Evolutionary conservation across 352 stramenopile genomes (phyloP), one percentile per base, ranked within the genome.

Genomic region (Peronospora farinosa): DNA sequence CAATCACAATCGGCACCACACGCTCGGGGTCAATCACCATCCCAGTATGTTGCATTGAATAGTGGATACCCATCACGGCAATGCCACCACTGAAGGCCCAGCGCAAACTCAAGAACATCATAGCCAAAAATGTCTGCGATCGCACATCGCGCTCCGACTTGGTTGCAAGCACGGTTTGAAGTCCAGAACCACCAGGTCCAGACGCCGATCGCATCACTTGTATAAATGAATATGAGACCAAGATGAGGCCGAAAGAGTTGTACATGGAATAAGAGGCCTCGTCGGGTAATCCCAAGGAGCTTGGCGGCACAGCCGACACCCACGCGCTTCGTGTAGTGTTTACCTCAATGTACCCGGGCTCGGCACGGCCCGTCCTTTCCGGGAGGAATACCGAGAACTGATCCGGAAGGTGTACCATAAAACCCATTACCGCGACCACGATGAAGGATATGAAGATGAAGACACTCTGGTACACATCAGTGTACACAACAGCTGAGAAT

Each of bases 371-470:
- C 36, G 62, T 57, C 48, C 74, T 73, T 4, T 44, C 52, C 0
- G 77, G 77, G 5, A 91, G 23, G 40, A 86, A 91, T 7, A 91
- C 69, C 0, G 68, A 66, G 19, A 91, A 88, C 0, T 57, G 47
- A 0, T 67, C 52, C 2, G 80, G 80, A 5, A 91, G 49, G 2
- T 76, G 62, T 7, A 78, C 55, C 46, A 68, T 63, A n/a, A 84
- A 65, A 10, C 77, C 77, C 69, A 86, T 77, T 7, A 64, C 44
- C 2, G 60, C 72, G 7, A 91, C 75, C 43, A 86, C 72, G 15
- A 74, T 39, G 44, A 90, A 90, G 3, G 79, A 88, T 36, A 67
- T 60, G 53, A 87, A 90, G 59, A 90, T 88, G 47, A 90, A 90
- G 19, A 88, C 19, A 31, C 76, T 88, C 62, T 90, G 79, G 51